These are phyloP conservation scores for Byssochlamys sp. DNA, from an alignment of 2,329 filamentous ascomycete species.

Conservation along the genomic window DNA sequence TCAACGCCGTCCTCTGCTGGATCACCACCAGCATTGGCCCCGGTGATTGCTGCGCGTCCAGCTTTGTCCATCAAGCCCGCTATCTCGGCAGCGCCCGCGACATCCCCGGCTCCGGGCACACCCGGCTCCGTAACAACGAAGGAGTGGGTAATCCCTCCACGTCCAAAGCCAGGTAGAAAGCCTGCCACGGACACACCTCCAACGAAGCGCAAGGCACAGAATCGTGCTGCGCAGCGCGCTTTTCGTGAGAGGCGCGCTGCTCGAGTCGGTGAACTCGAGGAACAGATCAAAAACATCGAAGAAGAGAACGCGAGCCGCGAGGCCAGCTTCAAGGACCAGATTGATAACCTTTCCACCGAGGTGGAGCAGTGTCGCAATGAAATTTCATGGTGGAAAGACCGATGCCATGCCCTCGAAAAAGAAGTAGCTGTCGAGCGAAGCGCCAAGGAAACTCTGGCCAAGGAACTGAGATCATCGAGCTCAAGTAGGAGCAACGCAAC, in stretches of 20 bases:
- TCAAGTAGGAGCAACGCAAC: slow-evolving; percentile 12
- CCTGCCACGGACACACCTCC: slow-evolving; percentile 85
- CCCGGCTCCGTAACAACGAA: slow-evolving; percentile 59
- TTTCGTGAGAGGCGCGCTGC: slow-evolving; percentile 82
- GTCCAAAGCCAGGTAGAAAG: slow-evolving; percentile 84
- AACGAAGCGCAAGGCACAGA: slow-evolving; percentile 89
- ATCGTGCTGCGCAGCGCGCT: slow-evolving; percentile 78
- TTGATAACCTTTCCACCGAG: slow-evolving; percentile 51
- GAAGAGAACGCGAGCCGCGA: slow-evolving; percentile 37
- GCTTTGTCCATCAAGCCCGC: slow-evolving; percentile 30
- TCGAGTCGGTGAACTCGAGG: slow-evolving; percentile 61
- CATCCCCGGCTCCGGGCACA: slow-evolving; percentile 29
- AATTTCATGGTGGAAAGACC: slow-evolving; percentile 38
- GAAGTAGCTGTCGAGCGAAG: slow-evolving; percentile 43
- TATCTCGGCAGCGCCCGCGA: slow-evolving; percentile 21
- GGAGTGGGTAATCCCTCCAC: slow-evolving; percentile 76
- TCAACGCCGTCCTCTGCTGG: slow-evolving; percentile 31
- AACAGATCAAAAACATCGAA: slow-evolving; percentile 41
- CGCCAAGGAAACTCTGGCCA: slow-evolving; percentile 34
- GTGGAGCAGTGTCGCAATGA: slow-evolving; percentile 54
- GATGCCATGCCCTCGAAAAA: slow-evolving; percentile 54
- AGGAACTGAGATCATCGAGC: slow-evolving; percentile 30
- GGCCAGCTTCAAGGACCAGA: slow-evolving; percentile 47
- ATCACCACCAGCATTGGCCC: slow-evolving; percentile 24
- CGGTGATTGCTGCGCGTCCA: slow-evolving; percentile 15